These are phyloP conservation scores for Ensete ventricosum DNA, from an alignment of 176 grass and related monocot species.

Conservation along the genomic window DNA sequence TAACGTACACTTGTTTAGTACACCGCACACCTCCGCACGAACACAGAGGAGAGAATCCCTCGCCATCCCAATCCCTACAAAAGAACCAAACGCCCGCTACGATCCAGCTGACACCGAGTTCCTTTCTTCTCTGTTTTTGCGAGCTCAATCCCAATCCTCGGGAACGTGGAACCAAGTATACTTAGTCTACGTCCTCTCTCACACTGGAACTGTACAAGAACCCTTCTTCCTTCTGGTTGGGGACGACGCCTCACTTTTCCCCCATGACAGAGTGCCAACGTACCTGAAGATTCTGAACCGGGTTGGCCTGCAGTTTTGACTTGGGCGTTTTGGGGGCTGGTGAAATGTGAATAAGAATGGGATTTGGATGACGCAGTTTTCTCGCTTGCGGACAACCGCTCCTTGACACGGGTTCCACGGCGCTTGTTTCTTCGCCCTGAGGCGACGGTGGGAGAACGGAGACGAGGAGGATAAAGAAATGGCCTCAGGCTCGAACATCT, in stretches of 20 bases:
- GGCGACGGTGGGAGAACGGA: neutral
- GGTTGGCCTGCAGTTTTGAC: neutral
- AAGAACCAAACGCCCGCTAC: constrained; percentile 8
- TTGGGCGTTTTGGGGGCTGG: neutral
- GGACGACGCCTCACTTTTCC: neutral
- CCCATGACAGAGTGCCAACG: neutral
- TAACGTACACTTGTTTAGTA: no score
- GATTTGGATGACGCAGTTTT: neutral
- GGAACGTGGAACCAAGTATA: neutral
- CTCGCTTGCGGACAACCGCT: neutral
- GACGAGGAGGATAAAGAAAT: neutral
- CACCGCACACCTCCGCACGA: neutral
- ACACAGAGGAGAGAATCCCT: constrained; percentile 16
- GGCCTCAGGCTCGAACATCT: neutral
- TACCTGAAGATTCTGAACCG: neutral
- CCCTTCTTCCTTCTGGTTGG: neutral
- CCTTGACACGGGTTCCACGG: neutral
- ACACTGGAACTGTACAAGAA: neutral
- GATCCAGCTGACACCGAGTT: neutral
- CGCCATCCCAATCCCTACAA: constrained; percentile 6
- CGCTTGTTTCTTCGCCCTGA: neutral
- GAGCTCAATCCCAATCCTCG: neutral
- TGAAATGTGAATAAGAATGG: constrained; percentile 5
- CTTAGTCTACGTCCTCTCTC: neutral
- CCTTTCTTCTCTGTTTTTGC: neutral